Evolutionary conservation across 2,329 filamentous ascomycete species (phyloP).

Genomic region (Xylariaceae sp.): DNA sequence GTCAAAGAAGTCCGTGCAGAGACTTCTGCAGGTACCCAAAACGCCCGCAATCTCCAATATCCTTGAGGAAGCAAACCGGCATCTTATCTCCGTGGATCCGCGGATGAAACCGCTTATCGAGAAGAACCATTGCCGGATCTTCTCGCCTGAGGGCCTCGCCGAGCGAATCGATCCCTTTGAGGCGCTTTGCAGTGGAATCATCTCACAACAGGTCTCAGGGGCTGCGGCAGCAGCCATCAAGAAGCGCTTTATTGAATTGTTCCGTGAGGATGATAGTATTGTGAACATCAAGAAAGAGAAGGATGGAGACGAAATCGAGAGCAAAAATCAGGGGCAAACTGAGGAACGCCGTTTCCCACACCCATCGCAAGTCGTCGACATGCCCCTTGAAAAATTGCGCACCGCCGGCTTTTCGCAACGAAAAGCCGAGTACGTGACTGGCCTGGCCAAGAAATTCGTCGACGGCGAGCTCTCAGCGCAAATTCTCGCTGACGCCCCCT

Average conservation of each 20-base stretch:
- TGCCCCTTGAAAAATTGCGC: constrained; percentile 62
- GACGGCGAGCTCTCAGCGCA: constrained; percentile 67
- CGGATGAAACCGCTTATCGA: constrained; percentile 68
- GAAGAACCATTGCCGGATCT: constrained; percentile 69
- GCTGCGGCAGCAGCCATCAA: constrained; percentile 88
- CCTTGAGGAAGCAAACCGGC: constrained; percentile 67
- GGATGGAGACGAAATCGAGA: constrained; percentile 1
- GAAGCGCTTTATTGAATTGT: constrained; percentile 73
- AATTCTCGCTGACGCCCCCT: constrained; percentile 71
- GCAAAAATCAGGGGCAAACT: constrained; percentile 3
- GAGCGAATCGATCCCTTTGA: constrained; percentile 87
- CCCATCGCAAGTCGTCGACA: constrained; percentile 64
- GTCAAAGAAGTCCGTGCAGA: constrained; percentile 37
- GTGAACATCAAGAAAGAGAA: too few relatives aligned
- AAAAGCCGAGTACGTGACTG: constrained; percentile 91
- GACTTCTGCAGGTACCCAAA: constrained; percentile 23
- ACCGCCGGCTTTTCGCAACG: constrained; percentile 85
- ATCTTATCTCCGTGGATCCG: constrained; percentile 68
- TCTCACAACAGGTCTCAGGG: constrained; percentile 93
- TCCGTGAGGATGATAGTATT: too few relatives aligned
- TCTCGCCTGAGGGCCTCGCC: constrained; percentile 74
- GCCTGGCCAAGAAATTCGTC: constrained; percentile 75
- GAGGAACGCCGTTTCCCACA: constrained; percentile 56
- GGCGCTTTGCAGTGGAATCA: constrained; percentile 77
- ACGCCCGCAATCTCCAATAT: constrained; percentile 63